A percentile compares a stretch with the other conserved stretches of the same genome.
These are phyloP conservation scores for Termitomyces sp. DNA, from an alignment of 1,284 basidiomycete species.

Conservation along the genomic window DNA sequence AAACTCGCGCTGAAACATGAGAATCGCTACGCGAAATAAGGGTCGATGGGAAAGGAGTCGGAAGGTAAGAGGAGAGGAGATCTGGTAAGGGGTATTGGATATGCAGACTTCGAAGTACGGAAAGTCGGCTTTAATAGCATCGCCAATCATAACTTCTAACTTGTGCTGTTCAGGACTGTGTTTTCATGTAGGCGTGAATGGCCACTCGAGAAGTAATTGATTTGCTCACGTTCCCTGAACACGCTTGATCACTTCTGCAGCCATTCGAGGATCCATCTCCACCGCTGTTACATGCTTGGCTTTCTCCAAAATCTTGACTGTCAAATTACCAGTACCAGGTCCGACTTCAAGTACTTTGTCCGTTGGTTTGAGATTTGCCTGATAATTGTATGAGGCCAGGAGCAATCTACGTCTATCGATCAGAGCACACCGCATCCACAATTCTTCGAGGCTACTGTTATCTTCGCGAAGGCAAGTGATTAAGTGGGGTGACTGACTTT, in stretches of 20 bases:
- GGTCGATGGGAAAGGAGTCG: slow-evolving; percentile 95
- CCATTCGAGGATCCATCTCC: slow-evolving; percentile 99
- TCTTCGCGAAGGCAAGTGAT: background rate
- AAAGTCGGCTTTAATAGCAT: slow-evolving; percentile 95
- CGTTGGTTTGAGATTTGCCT: slow-evolving; percentile 92
- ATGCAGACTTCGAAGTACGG: slow-evolving; percentile 99
- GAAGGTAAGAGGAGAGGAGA: slow-evolving; percentile 97
- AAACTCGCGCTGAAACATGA: slow-evolving; percentile 99
- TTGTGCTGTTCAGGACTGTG: slow-evolving; percentile 90
- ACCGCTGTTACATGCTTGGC: slow-evolving; percentile 91
- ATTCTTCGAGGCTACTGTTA: slow-evolving; percentile 44
- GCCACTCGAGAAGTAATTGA: slow-evolving; percentile 1
- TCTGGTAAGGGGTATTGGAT: slow-evolving; percentile 98
- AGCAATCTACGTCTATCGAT: background rate
- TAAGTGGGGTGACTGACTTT: slow-evolving; percentile 50
- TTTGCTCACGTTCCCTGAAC: slow-evolving; percentile 91
- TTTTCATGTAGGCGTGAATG: background rate
- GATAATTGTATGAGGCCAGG: background rate
- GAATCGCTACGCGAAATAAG: slow-evolving; percentile 88
- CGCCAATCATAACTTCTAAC: slow-evolving; percentile 91
- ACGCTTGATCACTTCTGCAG: slow-evolving; percentile 94
- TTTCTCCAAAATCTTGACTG: slow-evolving; percentile 90
- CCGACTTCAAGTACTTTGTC: slow-evolving; percentile 98
- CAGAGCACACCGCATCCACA: slow-evolving; percentile 47
- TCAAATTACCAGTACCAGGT: slow-evolving; percentile 97